phyloP scores from a whole-genome alignment of 2,329 filamentous ascomycete species.

The Fonsecaea monophora region DNA sequence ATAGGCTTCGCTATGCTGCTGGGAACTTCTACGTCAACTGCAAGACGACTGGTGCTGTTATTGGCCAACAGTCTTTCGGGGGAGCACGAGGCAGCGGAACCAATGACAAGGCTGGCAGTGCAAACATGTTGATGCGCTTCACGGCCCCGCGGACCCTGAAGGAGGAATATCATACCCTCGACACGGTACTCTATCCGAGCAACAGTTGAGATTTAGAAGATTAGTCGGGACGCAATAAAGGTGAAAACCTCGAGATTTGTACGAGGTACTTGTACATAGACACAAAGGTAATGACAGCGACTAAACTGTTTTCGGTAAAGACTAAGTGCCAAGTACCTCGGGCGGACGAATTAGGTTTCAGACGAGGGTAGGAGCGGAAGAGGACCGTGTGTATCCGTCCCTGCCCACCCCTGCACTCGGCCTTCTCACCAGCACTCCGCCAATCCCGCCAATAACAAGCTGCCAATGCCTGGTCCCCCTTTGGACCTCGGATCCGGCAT shows the following conservation, averaged over 20 bases:
- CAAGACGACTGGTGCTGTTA: slow-evolving; percentile 63
- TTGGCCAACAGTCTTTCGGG: slow-evolving; percentile 64
- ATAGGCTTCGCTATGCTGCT: slow-evolving; percentile 60
- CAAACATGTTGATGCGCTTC: slow-evolving; percentile 51
- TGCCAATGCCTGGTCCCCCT: background rate
- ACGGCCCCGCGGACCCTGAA: slow-evolving; percentile 53
- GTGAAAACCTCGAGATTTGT: background rate
- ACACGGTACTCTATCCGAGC: slow-evolving; percentile 37
- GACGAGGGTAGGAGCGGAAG: background rate
- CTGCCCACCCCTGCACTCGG: background rate
- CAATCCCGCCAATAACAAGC: background rate
- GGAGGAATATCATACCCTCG: slow-evolving; percentile 54
- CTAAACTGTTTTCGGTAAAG: background rate
- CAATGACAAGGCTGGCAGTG: slow-evolving; percentile 64
- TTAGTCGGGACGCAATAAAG: background rate
- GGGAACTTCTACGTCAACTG: slow-evolving; percentile 67
- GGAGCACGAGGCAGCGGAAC: slow-evolving; percentile 61
- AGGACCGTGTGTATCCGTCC: background rate
- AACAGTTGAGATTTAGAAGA: slow-evolving; percentile 16
- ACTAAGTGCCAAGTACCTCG: background rate
- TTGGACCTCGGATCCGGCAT: slow-evolving; percentile 1
- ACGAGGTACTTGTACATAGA: no score
- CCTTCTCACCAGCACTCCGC: slow-evolving; percentile 3
- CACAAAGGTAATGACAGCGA: background rate
- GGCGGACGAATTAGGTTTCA: background rate